A percentile compares a stretch with the other conserved stretches of the same genome.
These are phyloP conservation scores for Meyerozyma guilliermondii DNA, from an alignment of 1,139 yeast species.

Conservation along the genomic window DNA sequence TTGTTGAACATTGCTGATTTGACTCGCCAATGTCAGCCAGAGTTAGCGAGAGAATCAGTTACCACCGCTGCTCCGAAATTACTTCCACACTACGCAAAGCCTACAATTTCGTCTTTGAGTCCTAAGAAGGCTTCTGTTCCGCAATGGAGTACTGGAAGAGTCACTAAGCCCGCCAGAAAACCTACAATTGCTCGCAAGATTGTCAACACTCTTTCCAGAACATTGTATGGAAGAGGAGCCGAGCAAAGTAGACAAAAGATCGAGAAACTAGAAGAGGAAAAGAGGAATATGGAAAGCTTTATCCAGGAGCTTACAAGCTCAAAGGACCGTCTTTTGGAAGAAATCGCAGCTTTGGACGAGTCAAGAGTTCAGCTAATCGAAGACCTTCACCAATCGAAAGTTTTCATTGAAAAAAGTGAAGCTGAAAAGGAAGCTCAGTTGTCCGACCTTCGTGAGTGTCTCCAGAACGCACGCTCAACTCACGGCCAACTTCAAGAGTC, in stretches of 20 bases:
- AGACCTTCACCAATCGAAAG: not conserved
- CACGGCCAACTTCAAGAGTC: not conserved
- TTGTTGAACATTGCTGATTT: constrained; percentile 23
- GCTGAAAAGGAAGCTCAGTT: not conserved
- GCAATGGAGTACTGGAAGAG: not conserved
- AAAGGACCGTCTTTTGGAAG: not conserved
- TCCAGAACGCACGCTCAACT: not conserved
- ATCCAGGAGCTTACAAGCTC: not conserved
- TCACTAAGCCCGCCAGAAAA: not conserved
- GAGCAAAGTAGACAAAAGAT: not conserved
- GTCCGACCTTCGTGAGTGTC: not conserved
- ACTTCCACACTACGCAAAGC: constrained; percentile 21
- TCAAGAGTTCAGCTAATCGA: not conserved
- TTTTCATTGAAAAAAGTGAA: not conserved
- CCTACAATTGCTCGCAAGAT: not conserved
- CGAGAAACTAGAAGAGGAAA: not conserved
- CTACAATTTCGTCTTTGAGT: constrained; percentile 22
- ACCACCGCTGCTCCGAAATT: not conserved
- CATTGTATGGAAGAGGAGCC: not conserved
- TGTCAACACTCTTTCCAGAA: not conserved
- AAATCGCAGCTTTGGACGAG: not conserved
- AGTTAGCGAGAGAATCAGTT: constrained; percentile 2
- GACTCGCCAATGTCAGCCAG: constrained; percentile 16
- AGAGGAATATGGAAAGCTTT: not conserved
- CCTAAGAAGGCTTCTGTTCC: constrained; percentile 7